A percentile compares a stretch with the other conserved stretches of the same genome.
Evolutionary conservation across 306 rosid species (phyloP).

Genomic region (Cotoneaster glaucophyllus): DNA sequence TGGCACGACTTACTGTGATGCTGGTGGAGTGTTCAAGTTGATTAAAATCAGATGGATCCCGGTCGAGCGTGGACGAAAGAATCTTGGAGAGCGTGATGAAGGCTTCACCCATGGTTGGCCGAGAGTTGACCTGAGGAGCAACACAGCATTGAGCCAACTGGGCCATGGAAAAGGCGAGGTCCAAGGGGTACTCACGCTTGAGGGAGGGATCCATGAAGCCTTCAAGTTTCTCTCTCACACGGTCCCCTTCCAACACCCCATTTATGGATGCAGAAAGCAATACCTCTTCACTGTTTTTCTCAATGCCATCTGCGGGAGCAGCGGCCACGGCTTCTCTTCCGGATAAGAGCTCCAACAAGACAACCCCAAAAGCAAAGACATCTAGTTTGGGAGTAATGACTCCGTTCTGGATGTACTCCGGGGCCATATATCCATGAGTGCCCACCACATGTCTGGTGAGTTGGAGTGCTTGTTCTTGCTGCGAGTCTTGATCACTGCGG

Average conservation of each 20-base stretch:
- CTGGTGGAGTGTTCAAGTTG: conserved; percentile 49
- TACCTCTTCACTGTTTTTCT: conserved; percentile 8
- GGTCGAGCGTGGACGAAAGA: conserved; percentile 46
- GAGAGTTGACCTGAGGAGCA: conserved; percentile 35
- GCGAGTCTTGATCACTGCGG: too few relatives aligned
- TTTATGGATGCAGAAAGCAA: conserved; percentile 22
- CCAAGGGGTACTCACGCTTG: conserved; percentile 47
- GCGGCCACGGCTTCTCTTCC: conserved; percentile 44
- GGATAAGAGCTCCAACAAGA: conserved; percentile 59
- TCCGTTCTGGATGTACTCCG: conserved; percentile 65
- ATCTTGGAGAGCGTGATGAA: conserved; percentile 51
- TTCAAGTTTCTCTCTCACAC: conserved; percentile 42
- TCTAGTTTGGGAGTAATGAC: conserved; percentile 64
- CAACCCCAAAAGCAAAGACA: conserved; percentile 67
- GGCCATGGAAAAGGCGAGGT: conserved; percentile 59
- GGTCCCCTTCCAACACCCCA: conserved; percentile 48
- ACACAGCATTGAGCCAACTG: conserved; percentile 55
- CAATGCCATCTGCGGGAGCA: neutral
- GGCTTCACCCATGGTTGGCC: conserved; percentile 48
- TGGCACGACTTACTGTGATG: conserved; percentile 27
- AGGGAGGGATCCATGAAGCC: conserved; percentile 54
- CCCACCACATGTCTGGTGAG: conserved; percentile 72
- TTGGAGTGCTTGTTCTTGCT: conserved; percentile 29
- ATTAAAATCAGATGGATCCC: conserved; percentile 67
- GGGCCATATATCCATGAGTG: conserved; percentile 74